Base-by-base conservation (phyloP, 306 rosid genomes). In the Prunus fruticosa region DNA sequence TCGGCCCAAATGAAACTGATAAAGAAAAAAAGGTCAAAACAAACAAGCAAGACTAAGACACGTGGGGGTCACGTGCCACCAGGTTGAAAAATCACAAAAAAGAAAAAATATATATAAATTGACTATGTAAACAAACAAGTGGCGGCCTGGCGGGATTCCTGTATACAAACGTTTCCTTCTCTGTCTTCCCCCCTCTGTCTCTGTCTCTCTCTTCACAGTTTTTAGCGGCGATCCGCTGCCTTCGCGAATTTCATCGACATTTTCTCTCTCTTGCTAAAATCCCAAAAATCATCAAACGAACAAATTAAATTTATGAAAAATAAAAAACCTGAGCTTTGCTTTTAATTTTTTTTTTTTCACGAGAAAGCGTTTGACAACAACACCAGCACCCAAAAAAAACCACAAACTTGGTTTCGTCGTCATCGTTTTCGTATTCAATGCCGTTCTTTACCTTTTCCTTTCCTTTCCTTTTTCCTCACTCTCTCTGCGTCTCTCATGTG, bases 151-250 rank as follows among this genome's bases (percentile, higher is more conserved):
- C 65, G 71, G 71, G 83, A 68, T 64, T 68, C 20, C 66, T 67
- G 71, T 58, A 34, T 80, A 19, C 77, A 61, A 75, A 62, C 60
- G 72, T 25, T 57, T 79, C 25, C 22, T 16, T 14, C 30, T 52
- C 20, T 51, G 10, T 45, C 20, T 13, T 9, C 2, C 43, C 41
- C 41, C 1, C 41, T 27, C 28, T 27, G 28, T 30, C 34, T 28
- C 30, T 30, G 27, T 19, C 63, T 60, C 67, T 34, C 28, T 30
- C 30, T 62, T 22, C 16, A 23, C 16, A 18, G 28, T 12, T 71
- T 58, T 52, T 52, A 58, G 71, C 74, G 76, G 58, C 67, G 66
- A 53, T 62, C 87, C 74, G 60, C 63, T 67, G 45, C 54, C 69
- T 43, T 61, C 73, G 76, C 22, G 14, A 54, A 1, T 32, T 54